Base-by-base conservation (phyloP, 495 filamentous ascomycete genomes). In the Penicillium coprophilum region DNA sequence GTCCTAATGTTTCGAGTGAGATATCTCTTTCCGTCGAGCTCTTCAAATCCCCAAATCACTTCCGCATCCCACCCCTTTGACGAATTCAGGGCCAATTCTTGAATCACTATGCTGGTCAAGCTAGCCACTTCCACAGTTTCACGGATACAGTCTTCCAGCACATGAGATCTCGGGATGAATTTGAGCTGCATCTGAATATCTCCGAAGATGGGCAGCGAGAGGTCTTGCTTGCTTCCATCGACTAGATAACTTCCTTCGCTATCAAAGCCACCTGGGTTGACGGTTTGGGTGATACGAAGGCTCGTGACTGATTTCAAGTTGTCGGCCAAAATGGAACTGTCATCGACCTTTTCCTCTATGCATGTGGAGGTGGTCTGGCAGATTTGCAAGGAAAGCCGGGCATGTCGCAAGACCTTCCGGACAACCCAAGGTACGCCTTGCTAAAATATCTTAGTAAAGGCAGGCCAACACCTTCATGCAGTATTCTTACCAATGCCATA, bases 381-480 rank as follows among this genome's bases (percentile, higher is more conserved):
- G 10, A 64, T 59, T 19, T 61, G 21, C 32, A 64, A 38, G 0
- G 58, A 52, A n/a, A 66, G 53, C 27, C 23, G 53, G 12, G 57
- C 64, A 31, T 59, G 56, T 19, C 41, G 36, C 9, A 64, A 43
- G 1, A 30, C 58, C n/a, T 59, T 55, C 11, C 64, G 51, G 30
- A 63, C 53, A 3, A 64, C 20, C 55, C 57, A 61, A 19, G 61
- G 61, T 9, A 64, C 63, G 6, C 58, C 58, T 64, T 66, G 64
- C 64, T 66, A 32, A 40, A 46, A 19, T 19, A 13, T 3, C 1
- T 53, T 36, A 54, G 53, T 17, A 36, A 31, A 40, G 5, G 1
- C 10, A n/a, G 8, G 1, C 4, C 12, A 27, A 3, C 13, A 28
- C 4, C 11, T 38, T 7, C 8, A 3, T 6, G 7, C n/a, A 11